phyloP scores from a whole-genome alignment of 305 asterid genomes.

The Stenogyne calaminthoides region DNA sequence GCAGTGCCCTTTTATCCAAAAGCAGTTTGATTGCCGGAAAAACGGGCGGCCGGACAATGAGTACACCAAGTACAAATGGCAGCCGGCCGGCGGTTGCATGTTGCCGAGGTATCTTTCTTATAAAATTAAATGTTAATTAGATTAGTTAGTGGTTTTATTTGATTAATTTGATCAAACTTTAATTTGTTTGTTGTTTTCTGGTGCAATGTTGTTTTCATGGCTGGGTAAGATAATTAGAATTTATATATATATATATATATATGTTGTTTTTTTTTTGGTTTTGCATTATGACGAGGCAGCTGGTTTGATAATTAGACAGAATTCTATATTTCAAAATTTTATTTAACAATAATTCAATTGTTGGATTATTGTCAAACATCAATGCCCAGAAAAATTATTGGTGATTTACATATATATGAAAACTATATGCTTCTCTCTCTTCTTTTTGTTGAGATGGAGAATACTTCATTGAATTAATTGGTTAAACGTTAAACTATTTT shows the following conservation, averaged over 20 bases:
- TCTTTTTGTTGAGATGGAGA: too few relatives aligned
- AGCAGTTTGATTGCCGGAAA: constrained; percentile 37
- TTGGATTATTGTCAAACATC: too few relatives aligned
- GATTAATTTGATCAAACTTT: neutral
- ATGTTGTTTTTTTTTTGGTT: neutral
- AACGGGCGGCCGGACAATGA: constrained; percentile 45
- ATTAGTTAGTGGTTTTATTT: neutral
- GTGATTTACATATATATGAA: too few relatives aligned
- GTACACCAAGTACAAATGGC: constrained; percentile 42
- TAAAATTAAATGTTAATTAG: neutral
- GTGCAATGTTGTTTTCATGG: constrained; percentile 17
- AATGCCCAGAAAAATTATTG: too few relatives aligned
- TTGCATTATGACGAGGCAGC: neutral
- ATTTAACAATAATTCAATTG: too few relatives aligned
- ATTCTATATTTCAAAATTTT: too few relatives aligned
- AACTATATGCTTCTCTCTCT: too few relatives aligned
- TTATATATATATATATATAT: too few relatives aligned
- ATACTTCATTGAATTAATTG: too few relatives aligned
- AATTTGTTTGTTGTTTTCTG: neutral
- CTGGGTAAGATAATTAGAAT: neutral
- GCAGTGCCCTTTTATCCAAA: constrained; percentile 39
- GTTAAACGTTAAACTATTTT: too few relatives aligned
- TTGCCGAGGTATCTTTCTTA: constrained; percentile 36
- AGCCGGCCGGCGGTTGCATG: constrained; percentile 43
- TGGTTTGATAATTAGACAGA: neutral